phyloP scores from a whole-genome alignment of 805 yeast genomes.

The Dipodascopsis tothii region DNA sequence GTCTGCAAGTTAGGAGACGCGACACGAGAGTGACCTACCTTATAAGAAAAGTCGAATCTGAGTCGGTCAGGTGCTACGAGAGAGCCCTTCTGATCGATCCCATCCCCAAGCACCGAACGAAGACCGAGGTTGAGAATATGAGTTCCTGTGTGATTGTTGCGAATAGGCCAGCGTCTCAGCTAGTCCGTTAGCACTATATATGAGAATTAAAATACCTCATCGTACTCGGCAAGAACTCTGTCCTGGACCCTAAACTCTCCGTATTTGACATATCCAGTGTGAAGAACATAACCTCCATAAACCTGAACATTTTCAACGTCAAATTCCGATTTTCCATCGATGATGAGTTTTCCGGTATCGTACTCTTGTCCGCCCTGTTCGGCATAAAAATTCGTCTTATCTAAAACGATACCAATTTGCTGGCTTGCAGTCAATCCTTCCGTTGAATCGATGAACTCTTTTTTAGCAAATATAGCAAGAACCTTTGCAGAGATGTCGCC shows the following conservation, averaged over 20 bases:
- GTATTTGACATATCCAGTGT: conserved; percentile 78
- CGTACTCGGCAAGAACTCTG: conserved; percentile 74
- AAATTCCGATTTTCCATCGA: conserved; percentile 82
- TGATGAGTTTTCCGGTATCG: conserved; percentile 86
- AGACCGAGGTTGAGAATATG: conserved; percentile 87
- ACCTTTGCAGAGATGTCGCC: conserved; percentile 64
- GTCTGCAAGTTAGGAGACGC: conserved; percentile 30
- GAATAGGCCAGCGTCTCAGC: conserved; percentile 88
- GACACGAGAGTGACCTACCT: conserved; percentile 28
- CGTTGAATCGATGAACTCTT: conserved; percentile 46
- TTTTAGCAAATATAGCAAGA: conserved; percentile 57
- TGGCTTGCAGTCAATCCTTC: conserved; percentile 38
- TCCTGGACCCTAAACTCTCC: conserved; percentile 66
- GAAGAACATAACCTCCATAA: conserved; percentile 92
- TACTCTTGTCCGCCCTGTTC: conserved; percentile 99
- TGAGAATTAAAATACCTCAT: conserved; percentile 53
- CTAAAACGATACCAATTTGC: conserved; percentile 74
- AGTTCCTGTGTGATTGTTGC: conserved; percentile 97
- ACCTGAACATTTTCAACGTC: conserved; percentile 84
- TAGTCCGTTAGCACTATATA: conserved; percentile 9
- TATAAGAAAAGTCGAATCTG: conserved; percentile 93
- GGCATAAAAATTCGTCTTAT: conserved; percentile 91
- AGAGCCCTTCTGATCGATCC: conserved; percentile 93
- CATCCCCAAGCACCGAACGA: conserved; percentile 76
- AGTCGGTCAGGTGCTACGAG: conserved; percentile 90